Base-by-base conservation (phyloP, 2,329 filamentous ascomycete genomes). In the Nothopassalora personata region DNA sequence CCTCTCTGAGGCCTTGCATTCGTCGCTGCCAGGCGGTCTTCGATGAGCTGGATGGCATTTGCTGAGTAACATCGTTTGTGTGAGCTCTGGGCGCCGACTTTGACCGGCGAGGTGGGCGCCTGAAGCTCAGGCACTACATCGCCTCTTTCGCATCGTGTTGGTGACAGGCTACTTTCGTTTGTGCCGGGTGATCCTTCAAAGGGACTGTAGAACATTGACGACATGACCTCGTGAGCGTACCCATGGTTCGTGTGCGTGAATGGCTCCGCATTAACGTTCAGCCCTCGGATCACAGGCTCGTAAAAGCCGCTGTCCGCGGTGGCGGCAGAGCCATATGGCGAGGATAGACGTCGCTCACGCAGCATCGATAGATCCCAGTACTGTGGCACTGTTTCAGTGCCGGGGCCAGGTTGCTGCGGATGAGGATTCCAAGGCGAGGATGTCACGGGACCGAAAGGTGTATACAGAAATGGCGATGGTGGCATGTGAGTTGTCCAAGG, bases 281-380 rank as follows among this genome's bases (percentile, higher is more conserved):
- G 48, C 5, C 54, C 60, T 33, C 53, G 56, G 39, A 58, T 18
- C 15, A 57, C 56, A 28, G 67, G 64, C 60, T 70, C 68, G 52
- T 68, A 54, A 49, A 66, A 69, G 28, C 70, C 68, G 49, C 64
- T 69, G 57, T 70, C 69, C 49, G 67, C 60, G n/a, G 65, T 64
- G 51, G 67, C 60, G 23, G 65, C 63, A 13, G 61, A 62, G 18
- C 53, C 56, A 34, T 63, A 57, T 19, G 64, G 66, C 43, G 64
- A 67, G 19, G 65, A 64, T 23, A 53, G 45, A 36, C 59, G 58
- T 45, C 60, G 58, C 57, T 69, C 68, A 34, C 60, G 62, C 30
- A 70, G 59, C 65, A 69, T 69, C 30, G 68, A 68, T 10, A 70
- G 58, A 50, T 71, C 68, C 68, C 68, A 71, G 57, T 69, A 70